Evolutionary conservation across 176 grass and related monocot genomes (phyloP).

Genomic region (Musa troglodytarum): DNA sequence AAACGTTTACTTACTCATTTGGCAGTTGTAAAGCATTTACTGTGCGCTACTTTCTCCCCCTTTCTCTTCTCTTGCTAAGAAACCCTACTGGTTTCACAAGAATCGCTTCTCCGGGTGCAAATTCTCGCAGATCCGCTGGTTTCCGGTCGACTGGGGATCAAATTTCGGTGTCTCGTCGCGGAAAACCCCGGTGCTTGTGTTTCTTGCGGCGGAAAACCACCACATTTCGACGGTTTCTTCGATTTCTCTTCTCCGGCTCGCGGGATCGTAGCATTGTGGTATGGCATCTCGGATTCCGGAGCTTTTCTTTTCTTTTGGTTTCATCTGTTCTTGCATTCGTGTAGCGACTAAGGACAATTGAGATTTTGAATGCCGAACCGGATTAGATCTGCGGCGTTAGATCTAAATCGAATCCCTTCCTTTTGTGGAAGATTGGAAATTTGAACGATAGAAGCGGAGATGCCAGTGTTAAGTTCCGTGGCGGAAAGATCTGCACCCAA

Average conservation of each 20-base stretch:
- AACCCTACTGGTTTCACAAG: not conserved
- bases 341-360: not conserved
- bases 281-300: not conserved
- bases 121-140: conserved; percentile 5
- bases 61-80: not conserved
- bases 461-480: not conserved
- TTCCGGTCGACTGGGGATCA: not conserved
- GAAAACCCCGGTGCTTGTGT: not conserved
- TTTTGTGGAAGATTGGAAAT: not conserved
- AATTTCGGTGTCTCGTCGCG: not conserved
- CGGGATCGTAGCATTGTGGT: conserved; percentile 10
- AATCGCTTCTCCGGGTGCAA: not conserved
- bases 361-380: not conserved
- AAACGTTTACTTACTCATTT: conserved; percentile 12
- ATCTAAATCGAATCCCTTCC: not conserved
- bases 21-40: conserved; percentile 20
- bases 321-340: not conserved
- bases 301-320: not conserved
- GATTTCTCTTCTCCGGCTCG: not conserved
- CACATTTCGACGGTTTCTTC: not conserved
- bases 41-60: not conserved
- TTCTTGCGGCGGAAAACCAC: not conserved
- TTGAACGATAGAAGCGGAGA: not conserved
- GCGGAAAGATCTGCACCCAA: too few species aligned
- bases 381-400: not conserved